These are phyloP conservation scores for Vitis hybrid DNA, from an alignment of 177 flowering plant species.

Conservation along the genomic window DNA sequence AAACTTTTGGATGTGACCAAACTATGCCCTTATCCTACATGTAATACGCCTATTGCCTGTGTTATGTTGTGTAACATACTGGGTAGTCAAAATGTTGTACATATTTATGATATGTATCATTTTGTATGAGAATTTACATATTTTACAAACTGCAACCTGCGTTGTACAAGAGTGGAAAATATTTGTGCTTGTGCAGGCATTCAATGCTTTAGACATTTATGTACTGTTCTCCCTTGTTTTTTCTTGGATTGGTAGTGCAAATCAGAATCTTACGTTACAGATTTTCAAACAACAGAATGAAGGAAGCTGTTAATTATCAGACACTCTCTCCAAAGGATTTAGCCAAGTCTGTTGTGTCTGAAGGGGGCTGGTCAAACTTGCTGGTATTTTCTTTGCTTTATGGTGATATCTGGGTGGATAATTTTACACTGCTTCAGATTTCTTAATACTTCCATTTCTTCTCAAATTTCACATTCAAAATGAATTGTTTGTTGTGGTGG, in stretches of 20 bases:
- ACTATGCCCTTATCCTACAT: neutral
- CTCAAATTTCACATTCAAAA: neutral
- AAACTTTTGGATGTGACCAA: neutral
- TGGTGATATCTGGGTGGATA: neutral
- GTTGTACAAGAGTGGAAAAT: neutral
- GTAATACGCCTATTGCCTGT: neutral
- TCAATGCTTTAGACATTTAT: neutral
- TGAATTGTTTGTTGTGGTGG: constrained; percentile 2
- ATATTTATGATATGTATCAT: neutral
- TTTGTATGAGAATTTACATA: neutral
- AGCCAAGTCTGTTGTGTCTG: constrained; percentile 50
- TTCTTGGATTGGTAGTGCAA: neutral
- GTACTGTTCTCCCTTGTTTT: neutral
- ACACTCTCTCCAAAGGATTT: constrained; percentile 58
- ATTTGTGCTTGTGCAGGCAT: neutral
- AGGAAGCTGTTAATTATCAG: constrained; percentile 55
- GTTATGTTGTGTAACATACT: neutral
- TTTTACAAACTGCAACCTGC: neutral
- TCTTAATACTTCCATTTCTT: neutral
- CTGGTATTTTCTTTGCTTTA: constrained; percentile 43
- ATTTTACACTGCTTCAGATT: neutral
- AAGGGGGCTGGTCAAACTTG: constrained; percentile 72
- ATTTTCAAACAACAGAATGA: constrained; percentile 23
- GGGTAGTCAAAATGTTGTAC: neutral
- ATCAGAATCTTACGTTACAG: constrained; percentile 14